phyloP scores from a whole-genome alignment of 164 flowering plant species.

The Platanus orientalis region DNA sequence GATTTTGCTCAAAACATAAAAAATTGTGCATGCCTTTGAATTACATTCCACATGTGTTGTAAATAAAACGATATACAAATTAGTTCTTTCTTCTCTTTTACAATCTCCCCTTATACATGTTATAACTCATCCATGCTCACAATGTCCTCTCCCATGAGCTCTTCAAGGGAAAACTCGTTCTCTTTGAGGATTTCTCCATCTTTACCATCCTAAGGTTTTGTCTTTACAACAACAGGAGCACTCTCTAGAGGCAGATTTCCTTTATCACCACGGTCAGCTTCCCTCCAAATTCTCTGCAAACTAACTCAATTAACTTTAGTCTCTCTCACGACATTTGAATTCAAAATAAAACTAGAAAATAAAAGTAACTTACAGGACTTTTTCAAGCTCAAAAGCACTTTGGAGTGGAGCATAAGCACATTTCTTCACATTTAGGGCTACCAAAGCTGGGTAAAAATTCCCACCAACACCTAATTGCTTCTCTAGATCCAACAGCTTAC shows the following conservation, averaged over 20 bases:
- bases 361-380: constrained; percentile 51
- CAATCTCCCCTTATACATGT: not conserved
- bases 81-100: not conserved
- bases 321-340: not conserved
- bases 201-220: constrained; percentile 95
- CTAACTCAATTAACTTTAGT: not conserved
- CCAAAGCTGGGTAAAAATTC: constrained; percentile 93
- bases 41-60: too few relatives aligned
- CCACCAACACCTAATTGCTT: constrained; percentile 92
- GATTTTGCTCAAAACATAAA: too few relatives aligned
- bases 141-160: constrained; percentile 76
- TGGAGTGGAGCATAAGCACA: constrained; percentile 84
- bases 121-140: constrained; percentile 53
- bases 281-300: constrained; percentile 83
- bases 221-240: constrained; percentile 47
- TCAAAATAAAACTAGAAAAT: not conserved
- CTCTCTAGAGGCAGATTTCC: constrained; percentile 68
- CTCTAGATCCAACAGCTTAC: constrained; percentile 91
- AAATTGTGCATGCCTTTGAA: too few relatives aligned
- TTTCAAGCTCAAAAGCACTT: constrained; percentile 82
- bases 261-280: constrained; percentile 85
- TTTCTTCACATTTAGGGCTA: constrained; percentile 84
- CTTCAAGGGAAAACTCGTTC: constrained; percentile 98
- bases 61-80: too few relatives aligned
- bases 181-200: constrained; percentile 86